Base-by-base conservation (phyloP, 768 basidiomycete genomes). In the Russula dissimulans region DNA sequence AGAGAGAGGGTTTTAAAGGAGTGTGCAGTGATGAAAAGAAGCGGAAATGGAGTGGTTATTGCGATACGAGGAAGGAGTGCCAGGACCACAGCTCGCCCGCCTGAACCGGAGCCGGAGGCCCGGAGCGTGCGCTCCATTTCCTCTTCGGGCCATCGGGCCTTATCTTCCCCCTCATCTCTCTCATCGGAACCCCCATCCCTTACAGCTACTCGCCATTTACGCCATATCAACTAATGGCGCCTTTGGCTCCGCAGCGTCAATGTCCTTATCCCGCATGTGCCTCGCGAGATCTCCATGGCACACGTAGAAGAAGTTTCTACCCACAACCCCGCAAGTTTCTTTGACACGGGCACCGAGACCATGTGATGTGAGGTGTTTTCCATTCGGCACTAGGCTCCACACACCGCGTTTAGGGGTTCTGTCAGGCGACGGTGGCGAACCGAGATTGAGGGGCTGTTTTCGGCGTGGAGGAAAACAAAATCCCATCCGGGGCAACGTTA, bases 101-200 rank as follows among this genome's bases (percentile, higher is more conserved):
- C 22, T 26, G 22, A 26, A 26, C 22, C 22, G 22, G 22, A 26
- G 22, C 22, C 22, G 22, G n/a, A n/a, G n/a, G n/a, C n/a, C n/a
- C n/a, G n/a, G 22, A 26, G 22, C 22, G 22, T 26, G 22, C 22
- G 22, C 22, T 26, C 22, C 2, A 41, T 41, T 41, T 41, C 39
- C 59, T 34, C 8, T 41, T 38, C 10, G 2, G 46, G 51, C 14
- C 10, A 42, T 5, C 26, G 3, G 10, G n/a, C 39, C 45, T 51
- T 59, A 62, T 62, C 61, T 32, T 48, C 31, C 1, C 43, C 38
- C 53, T 47, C 36, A 56, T 63, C 49, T 1, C 26, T n/a, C 48
- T 7, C 36, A 56, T 36, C n/a, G 47, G 9, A 38, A 38, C 39
- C 41, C 18, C n/a, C n/a, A n/a, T n/a, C n/a, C 22, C 22, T 26